These are phyloP conservation scores for Evansstolkia leycettana DNA, from an alignment of 495 filamentous ascomycete species.

Conservation along the genomic window DNA sequence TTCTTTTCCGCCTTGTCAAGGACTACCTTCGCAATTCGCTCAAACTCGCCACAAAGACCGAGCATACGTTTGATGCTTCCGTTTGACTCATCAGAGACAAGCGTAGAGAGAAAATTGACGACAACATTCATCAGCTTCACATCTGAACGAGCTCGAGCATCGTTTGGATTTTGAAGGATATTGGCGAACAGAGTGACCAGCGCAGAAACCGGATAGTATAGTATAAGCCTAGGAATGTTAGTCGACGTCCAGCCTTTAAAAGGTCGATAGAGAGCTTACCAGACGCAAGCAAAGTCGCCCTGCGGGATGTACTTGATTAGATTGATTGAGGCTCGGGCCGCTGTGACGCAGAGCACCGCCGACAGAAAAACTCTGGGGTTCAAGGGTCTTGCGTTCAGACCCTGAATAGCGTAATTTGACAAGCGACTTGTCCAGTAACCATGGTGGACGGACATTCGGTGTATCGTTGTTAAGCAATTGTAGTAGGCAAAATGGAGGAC, in stretches of 20 bases:
- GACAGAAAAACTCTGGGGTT: slow-evolving; percentile 95
- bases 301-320: slow-evolving; percentile 92
- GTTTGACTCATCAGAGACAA: slow-evolving; percentile 65
- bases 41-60: slow-evolving; percentile 84
- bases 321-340: slow-evolving; percentile 84
- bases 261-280: slow-evolving; percentile 53
- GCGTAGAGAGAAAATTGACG: slow-evolving; percentile 73
- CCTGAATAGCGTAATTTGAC: slow-evolving; percentile 90
- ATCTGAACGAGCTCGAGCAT: slow-evolving; percentile 77
- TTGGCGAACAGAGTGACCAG: slow-evolving; percentile 94
- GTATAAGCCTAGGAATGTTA: slow-evolving; percentile 59
- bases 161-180: slow-evolving; percentile 90
- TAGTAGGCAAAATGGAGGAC: slow-evolving; percentile 95
- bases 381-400: slow-evolving; percentile 75
- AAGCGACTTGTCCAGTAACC: slow-evolving; percentile 95
- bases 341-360: slow-evolving; percentile 80
- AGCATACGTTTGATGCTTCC: slow-evolving; percentile 88
- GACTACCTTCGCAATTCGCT: slow-evolving; percentile 84
- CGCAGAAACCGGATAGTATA: slow-evolving; percentile 95
- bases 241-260: no score
- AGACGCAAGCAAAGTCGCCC: slow-evolving; percentile 89
- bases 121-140: slow-evolving; percentile 85
- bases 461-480: slow-evolving; percentile 93
- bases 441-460: slow-evolving; percentile 96
- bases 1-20: slow-evolving; percentile 86